These are phyloP conservation scores for Myxozyma vanderwaltii DNA, from an alignment of 805 yeast genomes.

Conservation along the genomic window DNA sequence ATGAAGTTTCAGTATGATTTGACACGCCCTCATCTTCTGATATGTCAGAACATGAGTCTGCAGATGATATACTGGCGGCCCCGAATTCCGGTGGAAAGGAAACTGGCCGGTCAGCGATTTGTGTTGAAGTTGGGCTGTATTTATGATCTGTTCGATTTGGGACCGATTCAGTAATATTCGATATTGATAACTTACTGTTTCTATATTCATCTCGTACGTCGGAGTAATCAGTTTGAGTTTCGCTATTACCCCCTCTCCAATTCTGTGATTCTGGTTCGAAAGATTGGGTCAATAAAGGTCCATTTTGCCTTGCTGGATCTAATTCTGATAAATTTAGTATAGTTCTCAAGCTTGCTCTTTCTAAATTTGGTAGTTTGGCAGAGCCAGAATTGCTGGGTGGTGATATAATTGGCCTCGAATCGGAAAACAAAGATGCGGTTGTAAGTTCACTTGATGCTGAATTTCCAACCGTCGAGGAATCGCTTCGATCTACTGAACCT, in stretches of 20 bases:
- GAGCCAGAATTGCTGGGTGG: neutral
- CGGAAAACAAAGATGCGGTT: neutral
- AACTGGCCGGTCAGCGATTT: neutral
- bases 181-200: neutral
- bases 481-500: neutral
- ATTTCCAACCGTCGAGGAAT: neutral
- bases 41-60: neutral
- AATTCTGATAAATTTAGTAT: slow-evolving; percentile 2
- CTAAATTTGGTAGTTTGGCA: slow-evolving; percentile 1
- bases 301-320: neutral
- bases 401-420: neutral
- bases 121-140: neutral
- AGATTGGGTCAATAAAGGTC: neutral
- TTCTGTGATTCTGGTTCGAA: neutral
- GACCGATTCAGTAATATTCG: neutral
- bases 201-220: neutral
- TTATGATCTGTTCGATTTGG: neutral
- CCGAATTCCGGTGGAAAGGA: neutral
- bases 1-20: neutral
- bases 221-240: neutral
- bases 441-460: slow-evolving; percentile 3
- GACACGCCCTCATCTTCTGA: neutral
- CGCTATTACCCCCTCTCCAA: neutral
- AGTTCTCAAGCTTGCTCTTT: slow-evolving; percentile 12
- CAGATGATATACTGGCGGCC: neutral